These are phyloP conservation scores for Fusarium acutatum DNA, from an alignment of 2,329 filamentous ascomycete species.

Conservation along the genomic window DNA sequence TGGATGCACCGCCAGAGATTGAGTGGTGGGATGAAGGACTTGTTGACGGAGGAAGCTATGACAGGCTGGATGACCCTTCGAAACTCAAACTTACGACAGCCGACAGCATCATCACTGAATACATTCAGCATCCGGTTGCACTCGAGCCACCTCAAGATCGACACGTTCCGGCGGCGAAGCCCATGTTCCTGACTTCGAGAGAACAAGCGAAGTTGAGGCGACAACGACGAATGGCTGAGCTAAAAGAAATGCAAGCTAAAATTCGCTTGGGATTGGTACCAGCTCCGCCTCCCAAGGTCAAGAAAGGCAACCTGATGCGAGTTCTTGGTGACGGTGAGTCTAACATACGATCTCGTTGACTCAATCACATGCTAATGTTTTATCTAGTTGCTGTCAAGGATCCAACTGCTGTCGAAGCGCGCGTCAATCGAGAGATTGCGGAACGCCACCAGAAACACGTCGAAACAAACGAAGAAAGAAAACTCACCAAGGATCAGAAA, in stretches of 20 bases:
- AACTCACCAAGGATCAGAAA: conserved; percentile 86
- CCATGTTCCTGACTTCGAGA: conserved; percentile 90
- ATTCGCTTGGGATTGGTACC: conserved; percentile 90
- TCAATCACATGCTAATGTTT: conserved; percentile 29
- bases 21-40: conserved; percentile 99
- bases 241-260: conserved; percentile 97
- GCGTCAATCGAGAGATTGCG: conserved; percentile 91
- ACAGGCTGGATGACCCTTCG: conserved; percentile 69
- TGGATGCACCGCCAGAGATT: conserved; percentile 84
- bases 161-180: conserved; percentile 79
- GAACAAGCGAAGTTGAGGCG: conserved; percentile 92
- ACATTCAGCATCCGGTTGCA: conserved; percentile 91
- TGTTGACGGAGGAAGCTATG: conserved; percentile 78
- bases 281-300: conserved; percentile 93
- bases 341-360: not conserved
- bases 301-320: conserved; percentile 97
- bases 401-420: conserved; percentile 94
- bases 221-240: conserved; percentile 88
- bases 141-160: conserved; percentile 93
- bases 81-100: conserved; percentile 77
- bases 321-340: conserved; percentile 82
- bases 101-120: conserved; percentile 89
- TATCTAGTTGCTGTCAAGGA: conserved; percentile 77
- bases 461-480: conserved; percentile 81
- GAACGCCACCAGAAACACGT: conserved; percentile 85